Evolutionary conservation across 1,284 basidiomycete genomes (phyloP).

Genomic region (Ceratobasidium theobromae): DNA sequence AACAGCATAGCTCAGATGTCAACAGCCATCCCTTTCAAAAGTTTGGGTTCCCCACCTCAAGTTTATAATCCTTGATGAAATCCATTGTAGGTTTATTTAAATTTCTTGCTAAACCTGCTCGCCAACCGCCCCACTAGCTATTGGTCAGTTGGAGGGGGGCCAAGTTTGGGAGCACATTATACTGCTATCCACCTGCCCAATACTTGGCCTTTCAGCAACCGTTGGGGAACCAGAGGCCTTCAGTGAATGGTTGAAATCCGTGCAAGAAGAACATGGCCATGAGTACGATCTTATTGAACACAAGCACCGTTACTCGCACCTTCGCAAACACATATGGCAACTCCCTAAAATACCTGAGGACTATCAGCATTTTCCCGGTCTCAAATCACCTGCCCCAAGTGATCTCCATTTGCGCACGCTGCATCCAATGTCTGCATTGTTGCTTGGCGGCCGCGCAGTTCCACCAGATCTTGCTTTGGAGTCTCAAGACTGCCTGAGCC

Average conservation of each 20-base stretch:
- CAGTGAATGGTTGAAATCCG: constrained; percentile 61
- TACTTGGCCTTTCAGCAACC: constrained; percentile 72
- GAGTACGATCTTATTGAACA: constrained; percentile 61
- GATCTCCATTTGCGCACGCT: constrained; percentile 48
- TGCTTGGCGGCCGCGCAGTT: constrained; percentile 52
- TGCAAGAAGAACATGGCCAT: constrained; percentile 60
- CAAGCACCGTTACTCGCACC: constrained; percentile 67
- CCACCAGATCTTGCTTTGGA: constrained; percentile 65
- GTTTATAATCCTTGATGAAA: constrained; percentile 71
- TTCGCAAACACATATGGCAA: constrained; percentile 63
- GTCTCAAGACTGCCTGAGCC: constrained; percentile 54
- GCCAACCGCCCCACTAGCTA: constrained; percentile 43
- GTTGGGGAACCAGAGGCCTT: constrained; percentile 64
- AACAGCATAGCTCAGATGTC: too few relatives aligned
- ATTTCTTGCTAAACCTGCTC: neutral
- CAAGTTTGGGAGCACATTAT: constrained; percentile 71
- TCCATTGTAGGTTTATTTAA: constrained; percentile 46
- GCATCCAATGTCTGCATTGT: constrained; percentile 60
- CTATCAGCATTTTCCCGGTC: neutral
- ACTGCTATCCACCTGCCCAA: constrained; percentile 62
- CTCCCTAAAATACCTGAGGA: neutral
- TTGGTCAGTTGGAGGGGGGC: constrained; percentile 67
- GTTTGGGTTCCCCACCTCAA: constrained; percentile 64
- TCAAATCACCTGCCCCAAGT: neutral
- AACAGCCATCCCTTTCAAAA: constrained; percentile 58